A percentile compares a stretch with the other conserved stretches of the same genome.
Conservation (phyloP, 139 green algal species). For the Coelastrella sp. region DNA sequence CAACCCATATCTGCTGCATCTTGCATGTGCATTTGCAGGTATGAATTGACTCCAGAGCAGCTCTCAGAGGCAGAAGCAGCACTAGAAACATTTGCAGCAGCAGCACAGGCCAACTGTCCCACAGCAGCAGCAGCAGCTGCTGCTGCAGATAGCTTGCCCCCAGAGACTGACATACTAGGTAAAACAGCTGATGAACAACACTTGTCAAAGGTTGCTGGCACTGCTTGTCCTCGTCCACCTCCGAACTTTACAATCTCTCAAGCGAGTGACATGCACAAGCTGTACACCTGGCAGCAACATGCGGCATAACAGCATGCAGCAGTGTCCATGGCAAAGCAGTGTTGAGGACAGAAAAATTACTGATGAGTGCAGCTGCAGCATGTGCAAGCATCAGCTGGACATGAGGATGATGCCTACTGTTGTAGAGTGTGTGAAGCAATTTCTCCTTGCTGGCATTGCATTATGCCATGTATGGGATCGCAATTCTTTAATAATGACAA, state of each 20-base stretch:
- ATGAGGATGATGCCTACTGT: no score
- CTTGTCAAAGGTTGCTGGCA: background rate
- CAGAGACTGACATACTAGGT: slow-evolving; percentile 19
- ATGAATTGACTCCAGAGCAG: slow-evolving; percentile 69
- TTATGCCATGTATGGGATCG: no score
- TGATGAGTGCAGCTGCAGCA: no score
- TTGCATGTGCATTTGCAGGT: slow-evolving; percentile 54
- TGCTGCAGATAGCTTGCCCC: slow-evolving; percentile 19
- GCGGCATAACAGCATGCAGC: background rate
- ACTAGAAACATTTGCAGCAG: slow-evolving; percentile 59
- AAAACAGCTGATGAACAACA: background rate
- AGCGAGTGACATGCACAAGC: background rate
- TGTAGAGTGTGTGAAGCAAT: no score
- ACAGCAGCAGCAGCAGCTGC: slow-evolving; percentile 29
- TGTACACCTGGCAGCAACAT: background rate
- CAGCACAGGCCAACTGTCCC: background rate
- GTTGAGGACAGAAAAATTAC: background rate
- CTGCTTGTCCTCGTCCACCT: background rate
- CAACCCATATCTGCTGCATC: background rate
- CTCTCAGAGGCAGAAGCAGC: slow-evolving; percentile 63
- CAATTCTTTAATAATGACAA: no score
- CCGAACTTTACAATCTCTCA: no score
- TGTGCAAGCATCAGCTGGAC: no score
- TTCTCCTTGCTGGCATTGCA: no score
- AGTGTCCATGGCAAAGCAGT: background rate